phyloP scores from a whole-genome alignment of 176 grass and related monocot species.

The Hordeum marinum region DNA sequence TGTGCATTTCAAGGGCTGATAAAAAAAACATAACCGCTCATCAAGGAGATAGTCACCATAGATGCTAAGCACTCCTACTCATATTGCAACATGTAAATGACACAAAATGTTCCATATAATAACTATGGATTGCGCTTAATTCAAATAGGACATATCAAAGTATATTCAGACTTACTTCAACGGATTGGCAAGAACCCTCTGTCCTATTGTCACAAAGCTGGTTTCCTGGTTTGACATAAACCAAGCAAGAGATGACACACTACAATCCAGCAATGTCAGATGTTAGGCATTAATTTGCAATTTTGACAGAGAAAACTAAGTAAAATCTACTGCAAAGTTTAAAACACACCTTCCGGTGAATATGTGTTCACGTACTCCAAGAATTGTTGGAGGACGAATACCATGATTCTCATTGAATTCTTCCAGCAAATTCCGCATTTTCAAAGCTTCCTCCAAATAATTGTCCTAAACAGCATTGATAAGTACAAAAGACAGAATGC shows the following conservation, averaged over 20 bases:
- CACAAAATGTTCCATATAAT: not conserved
- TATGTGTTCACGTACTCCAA: slow-evolving; percentile 97
- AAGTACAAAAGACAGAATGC: slow-evolving; percentile 18
- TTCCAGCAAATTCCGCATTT: slow-evolving; percentile 95
- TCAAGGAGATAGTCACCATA: not conserved
- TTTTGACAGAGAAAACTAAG: slow-evolving; percentile 1
- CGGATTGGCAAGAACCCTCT: slow-evolving; percentile 86
- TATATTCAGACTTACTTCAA: slow-evolving; percentile 69
- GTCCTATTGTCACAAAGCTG: slow-evolving; percentile 95
- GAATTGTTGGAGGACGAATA: slow-evolving; percentile 80
- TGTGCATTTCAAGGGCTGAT: slow-evolving; percentile 12
- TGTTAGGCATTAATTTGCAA: slow-evolving; percentile 27
- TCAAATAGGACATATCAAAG: slow-evolving; percentile 6
- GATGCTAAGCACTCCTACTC: not conserved
- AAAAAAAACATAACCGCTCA: not conserved
- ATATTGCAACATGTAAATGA: not conserved
- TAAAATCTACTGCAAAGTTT: slow-evolving; percentile 18
- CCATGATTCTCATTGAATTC: slow-evolving; percentile 95
- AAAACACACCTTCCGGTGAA: slow-evolving; percentile 86
- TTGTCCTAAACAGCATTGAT: slow-evolving; percentile 65
- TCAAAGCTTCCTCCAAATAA: slow-evolving; percentile 96
- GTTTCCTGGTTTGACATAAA: slow-evolving; percentile 98
- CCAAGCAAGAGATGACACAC: slow-evolving; percentile 96
- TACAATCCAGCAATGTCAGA: slow-evolving; percentile 40
- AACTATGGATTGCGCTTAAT: not conserved